A percentile compares a stretch with the other conserved stretches of the same genome.
Conservation (phyloP, 2,329 filamentous ascomycete genomes). For the Volutella citrinella region DNA sequence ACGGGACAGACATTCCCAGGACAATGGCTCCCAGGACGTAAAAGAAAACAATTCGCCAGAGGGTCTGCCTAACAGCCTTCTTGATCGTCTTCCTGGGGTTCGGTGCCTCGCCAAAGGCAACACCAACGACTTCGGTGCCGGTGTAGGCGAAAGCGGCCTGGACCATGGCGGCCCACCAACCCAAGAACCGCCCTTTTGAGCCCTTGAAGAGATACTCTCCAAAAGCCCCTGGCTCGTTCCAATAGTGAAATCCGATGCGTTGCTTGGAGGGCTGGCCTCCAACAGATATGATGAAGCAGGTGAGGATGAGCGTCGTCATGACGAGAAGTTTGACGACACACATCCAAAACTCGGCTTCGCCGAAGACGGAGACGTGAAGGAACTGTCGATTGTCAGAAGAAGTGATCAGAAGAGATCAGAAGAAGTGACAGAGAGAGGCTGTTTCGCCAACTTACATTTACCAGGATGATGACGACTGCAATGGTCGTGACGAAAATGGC, state of each 20-base stretch:
- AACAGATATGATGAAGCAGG: constrained; percentile 38
- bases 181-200: constrained; percentile 62
- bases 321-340: constrained; percentile 48
- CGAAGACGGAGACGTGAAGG: constrained; percentile 43
- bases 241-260: constrained; percentile 22
- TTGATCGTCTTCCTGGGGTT: constrained; percentile 54
- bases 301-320: constrained; percentile 48
- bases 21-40: constrained; percentile 68
- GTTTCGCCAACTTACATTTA: too few species aligned
- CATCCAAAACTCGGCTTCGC: constrained; percentile 52
- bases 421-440: too few species aligned
- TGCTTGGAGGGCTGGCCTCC: constrained; percentile 20
- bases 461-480: constrained; percentile 19
- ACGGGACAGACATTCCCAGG: constrained; percentile 65
- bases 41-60: constrained; percentile 56
- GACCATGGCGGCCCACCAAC: constrained; percentile 60
- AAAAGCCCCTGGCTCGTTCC: constrained; percentile 62
- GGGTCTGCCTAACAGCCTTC: constrained; percentile 53
- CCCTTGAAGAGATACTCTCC: constrained; percentile 60
- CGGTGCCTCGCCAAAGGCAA: constrained; percentile 58
- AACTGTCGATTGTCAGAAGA: too few species aligned
- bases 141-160: constrained; percentile 68
- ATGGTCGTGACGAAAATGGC: constrained; percentile 24
- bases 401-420: too few species aligned
- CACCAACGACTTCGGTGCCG: constrained; percentile 61